A percentile compares a stretch with the other conserved stretches of the same genome.
Conservation (phyloP, 805 yeast species). For the Naumovozyma dairenensis region DNA sequence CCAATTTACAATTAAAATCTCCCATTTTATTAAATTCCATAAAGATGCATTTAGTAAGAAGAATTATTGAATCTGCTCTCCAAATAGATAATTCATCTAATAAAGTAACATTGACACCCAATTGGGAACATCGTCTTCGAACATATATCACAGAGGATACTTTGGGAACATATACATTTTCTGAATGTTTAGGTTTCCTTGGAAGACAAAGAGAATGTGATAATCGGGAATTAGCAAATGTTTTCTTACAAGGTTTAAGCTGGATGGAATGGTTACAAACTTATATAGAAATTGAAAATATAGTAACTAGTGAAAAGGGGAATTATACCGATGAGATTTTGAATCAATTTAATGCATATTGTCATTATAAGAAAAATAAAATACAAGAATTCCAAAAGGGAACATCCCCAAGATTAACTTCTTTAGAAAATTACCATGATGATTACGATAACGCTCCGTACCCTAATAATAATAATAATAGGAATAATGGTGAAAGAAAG, state of each 20-base stretch:
- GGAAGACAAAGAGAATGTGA: neutral
- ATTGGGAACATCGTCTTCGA: conserved; percentile 5
- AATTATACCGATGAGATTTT: neutral
- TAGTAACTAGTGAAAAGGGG: neutral
- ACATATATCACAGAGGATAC: conserved; percentile 1
- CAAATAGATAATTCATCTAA: too few relatives aligned
- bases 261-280: neutral
- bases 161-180: conserved; percentile 6
- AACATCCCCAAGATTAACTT: too few relatives aligned
- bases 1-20: too few relatives aligned
- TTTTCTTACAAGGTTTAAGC: conserved; percentile 1
- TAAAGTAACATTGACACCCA: conserved; percentile 1
- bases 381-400: neutral
- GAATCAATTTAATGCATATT: neutral
- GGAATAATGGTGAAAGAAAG: too few relatives aligned
- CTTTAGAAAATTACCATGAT: too few relatives aligned
- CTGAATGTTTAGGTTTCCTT: conserved; percentile 4
- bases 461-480: too few relatives aligned
- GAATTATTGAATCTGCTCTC: too few relatives aligned
- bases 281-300: neutral
- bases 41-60: too few relatives aligned
- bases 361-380: neutral
- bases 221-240: neutral
- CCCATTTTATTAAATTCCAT: too few relatives aligned
- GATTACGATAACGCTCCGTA: too few relatives aligned